These are phyloP conservation scores for Chloranthus sessilifolius DNA, from an alignment of 164 flowering plant genomes.

Conservation along the genomic window DNA sequence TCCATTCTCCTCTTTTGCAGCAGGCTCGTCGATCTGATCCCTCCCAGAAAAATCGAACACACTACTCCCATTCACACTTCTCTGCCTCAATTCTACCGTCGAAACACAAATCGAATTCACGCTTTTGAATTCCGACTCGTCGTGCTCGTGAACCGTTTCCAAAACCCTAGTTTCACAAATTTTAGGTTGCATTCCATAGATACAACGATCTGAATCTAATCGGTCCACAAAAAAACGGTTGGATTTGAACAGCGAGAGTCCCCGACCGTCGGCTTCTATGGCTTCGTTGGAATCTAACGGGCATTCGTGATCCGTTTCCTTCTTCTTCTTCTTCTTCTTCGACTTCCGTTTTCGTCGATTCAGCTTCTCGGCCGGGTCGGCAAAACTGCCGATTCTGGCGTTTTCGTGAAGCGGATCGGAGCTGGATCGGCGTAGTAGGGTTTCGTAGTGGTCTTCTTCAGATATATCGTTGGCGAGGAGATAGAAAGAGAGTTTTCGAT, in stretches of 20 bases:
- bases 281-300: conserved; percentile 9
- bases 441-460: conserved; percentile 14
- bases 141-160: conserved; percentile 18
- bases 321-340: conserved; percentile 29
- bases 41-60: too few species aligned
- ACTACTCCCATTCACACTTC: conserved; percentile 42
- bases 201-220: conserved; percentile 11
- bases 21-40: conserved; percentile 7
- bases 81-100: conserved; percentile 58
- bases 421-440: conserved; percentile 17
- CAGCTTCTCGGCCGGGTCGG: neutral
- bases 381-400: neutral
- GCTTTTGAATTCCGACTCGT: conserved; percentile 19
- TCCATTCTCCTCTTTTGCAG: conserved; percentile 14
- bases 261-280: conserved; percentile 10
- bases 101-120: conserved; percentile 14
- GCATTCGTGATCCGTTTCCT: conserved; percentile 4
- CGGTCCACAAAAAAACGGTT: conserved; percentile 7
- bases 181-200: conserved; percentile 11
- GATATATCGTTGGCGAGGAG: conserved; percentile 29
- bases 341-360: conserved; percentile 30
- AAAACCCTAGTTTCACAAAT: conserved; percentile 12
- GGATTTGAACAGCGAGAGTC: neutral
- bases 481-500: conserved; percentile 58
- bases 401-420: conserved; percentile 27